Percentiles rank a stretch among this genome's conserved stretches.
Conservation (phyloP, 306 rosid genomes). For the Phaseolus lunatus region DNA sequence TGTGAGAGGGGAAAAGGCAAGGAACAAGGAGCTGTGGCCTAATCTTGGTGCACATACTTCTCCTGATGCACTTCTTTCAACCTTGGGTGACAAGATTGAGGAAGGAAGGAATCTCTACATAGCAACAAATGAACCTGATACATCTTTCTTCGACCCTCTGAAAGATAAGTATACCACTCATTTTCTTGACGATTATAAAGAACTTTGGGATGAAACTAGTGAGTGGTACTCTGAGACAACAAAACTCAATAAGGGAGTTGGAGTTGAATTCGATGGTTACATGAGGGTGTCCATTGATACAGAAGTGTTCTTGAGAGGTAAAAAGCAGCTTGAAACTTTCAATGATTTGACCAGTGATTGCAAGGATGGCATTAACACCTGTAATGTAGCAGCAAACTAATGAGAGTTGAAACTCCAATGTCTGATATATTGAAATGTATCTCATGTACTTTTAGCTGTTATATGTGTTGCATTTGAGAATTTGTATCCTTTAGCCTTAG, state of each 20-base stretch:
- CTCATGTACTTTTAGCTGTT: conserved; percentile 54
- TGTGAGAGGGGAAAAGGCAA: conserved; percentile 94
- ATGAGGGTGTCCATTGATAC: conserved; percentile 96
- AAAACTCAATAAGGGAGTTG: conserved; percentile 69
- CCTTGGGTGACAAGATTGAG: conserved; percentile 73
- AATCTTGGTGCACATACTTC: conserved; percentile 90
- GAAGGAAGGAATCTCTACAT: conserved; percentile 89
- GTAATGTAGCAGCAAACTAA: conserved; percentile 70
- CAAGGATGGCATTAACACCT: conserved; percentile 93
- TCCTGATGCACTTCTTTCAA: conserved; percentile 76
- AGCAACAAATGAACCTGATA: conserved; percentile 83
- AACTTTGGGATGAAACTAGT: conserved; percentile 85
- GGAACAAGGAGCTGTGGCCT: conserved; percentile 94
- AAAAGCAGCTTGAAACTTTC: conserved; percentile 93
- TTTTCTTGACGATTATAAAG: conserved; percentile 90
- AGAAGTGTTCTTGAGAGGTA: conserved; percentile 97
- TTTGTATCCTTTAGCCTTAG: conserved; percentile 60
- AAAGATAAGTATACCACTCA: conserved; percentile 89
- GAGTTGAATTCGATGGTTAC: conserved; percentile 95
- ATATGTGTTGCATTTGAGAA: conserved; percentile 63
- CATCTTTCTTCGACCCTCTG: conserved; percentile 79
- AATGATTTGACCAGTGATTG: conserved; percentile 93
- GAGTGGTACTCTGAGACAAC: conserved; percentile 87
- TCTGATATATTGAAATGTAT: conserved; percentile 45
- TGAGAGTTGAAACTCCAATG: conserved; percentile 48